Base-by-base conservation (phyloP, 352 stramenopile species). In the Thalassiosira hispida region DNA sequence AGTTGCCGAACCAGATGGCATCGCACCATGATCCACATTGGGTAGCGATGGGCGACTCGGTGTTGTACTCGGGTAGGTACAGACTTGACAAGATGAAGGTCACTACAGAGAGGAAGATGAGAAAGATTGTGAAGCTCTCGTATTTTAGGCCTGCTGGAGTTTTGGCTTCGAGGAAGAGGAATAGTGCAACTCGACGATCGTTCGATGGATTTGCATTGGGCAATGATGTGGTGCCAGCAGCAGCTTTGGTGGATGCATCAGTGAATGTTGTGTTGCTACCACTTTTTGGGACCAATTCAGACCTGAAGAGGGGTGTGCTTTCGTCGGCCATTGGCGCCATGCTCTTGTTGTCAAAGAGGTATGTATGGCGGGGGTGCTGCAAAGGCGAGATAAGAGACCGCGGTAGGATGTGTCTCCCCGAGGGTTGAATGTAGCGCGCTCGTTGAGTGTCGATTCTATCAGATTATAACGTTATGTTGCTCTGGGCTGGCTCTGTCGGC, bases 1-100 rank as follows among this genome's bases (percentile, higher is more conserved):
- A 70, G 61, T 93, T 93, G 11, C 88, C 88, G 76, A 93, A 93
- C 81, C 83, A 93, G 1, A 91, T 27, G 6, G 85, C 73, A 72
- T 93, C 88, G 46, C 88, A 93, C 7, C 46, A 25, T 27, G 66
- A 63, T 9, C 55, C 62, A 57, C 88, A 93, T 40, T 56, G 25
- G 7, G 61, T n/a, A 14, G 67, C 31, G 8, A 68, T 23, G 0
- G 60, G n/a, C 9, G 53, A 64, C 14, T 68, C 42, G 29, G 70
- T 55, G 49, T 93, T 91, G 85, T 92, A 93, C 46, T 90, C 63
- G 38, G 84, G 59, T 0, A 90, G 56, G 77, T 88, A 93, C 3
- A 93, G 55, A 31, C 51, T 88, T 0, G 60, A 84, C 6, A 90
- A 0, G 25, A 93, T 71, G 65, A 93, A 93, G 31, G 79, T 81